Evolutionary conservation across 768 basidiomycete species (phyloP), one percentile per base, ranked within the genome.

Genomic region (Royoungia palumana): DNA sequence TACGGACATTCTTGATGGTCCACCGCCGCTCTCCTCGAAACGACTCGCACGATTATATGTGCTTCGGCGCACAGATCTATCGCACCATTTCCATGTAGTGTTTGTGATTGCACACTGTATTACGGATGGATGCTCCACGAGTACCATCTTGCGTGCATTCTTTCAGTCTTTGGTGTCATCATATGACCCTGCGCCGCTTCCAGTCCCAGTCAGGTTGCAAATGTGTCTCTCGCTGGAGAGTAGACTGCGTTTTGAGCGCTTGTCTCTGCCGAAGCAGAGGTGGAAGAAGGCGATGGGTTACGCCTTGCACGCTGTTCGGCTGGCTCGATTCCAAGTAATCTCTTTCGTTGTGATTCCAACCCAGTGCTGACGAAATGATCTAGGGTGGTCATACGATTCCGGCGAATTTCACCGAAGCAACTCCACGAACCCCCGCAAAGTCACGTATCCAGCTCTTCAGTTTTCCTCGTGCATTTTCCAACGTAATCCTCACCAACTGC

Each of bases 301-400:
- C 11, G 65, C 73, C 2, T 68, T 80, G 20, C 55, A 59, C 10
- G 41, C 60, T 2, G 65, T 66, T 20, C 67, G 72, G 30, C 46
- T 55, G 20, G 56, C 57, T 3, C 71, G 60, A 41, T 57, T 72
- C 35, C 62, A 59, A 50, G 79, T 79, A 53, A 19, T 53, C 2
- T n/a, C n/a, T 20, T 28, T 5, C 17, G 24, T 14, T 43, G 22
- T 37, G 32, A 27, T 43, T n/a, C 27, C 28, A 44, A 30, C 41
- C 44, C 13, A 34, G 9, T 25, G 34, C 9, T 48, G 34, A 41
- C 9, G 4, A 19, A 9, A 17, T 1, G 24, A 27, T 14, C 5
- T 55, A 82, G 79, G 80, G 80, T 14, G 80, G 81, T 2, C 80
- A 81, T 43, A 76, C 76, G 0, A 62, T 82, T 3, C 77, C 79